phyloP scores from a whole-genome alignment of 2,329 filamentous ascomycete species.

The Epichloe uncinata region DNA sequence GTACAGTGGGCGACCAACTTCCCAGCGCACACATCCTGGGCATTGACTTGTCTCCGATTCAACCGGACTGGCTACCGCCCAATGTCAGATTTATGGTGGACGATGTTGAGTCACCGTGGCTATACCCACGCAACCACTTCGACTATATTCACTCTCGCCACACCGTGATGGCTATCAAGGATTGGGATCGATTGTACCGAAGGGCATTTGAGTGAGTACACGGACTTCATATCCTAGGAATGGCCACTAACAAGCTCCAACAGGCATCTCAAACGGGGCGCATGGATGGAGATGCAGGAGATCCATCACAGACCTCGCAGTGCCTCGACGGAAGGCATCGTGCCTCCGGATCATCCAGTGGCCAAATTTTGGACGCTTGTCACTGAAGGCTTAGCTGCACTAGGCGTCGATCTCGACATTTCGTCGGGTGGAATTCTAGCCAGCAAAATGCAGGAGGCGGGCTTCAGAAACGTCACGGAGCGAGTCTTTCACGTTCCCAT shows the following conservation, averaged over 20 bases:
- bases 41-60: conserved; percentile 34
- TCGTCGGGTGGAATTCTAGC: conserved; percentile 28
- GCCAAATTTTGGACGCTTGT: conserved; percentile 34
- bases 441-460: conserved; percentile 33
- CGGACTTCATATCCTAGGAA: neutral
- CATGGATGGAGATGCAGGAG: conserved; percentile 43
- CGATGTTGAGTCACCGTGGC: conserved; percentile 43
- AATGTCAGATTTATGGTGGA: conserved; percentile 45
- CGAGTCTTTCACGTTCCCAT: conserved; percentile 38
- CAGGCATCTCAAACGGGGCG: conserved; percentile 39
- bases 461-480: conserved; percentile 38
- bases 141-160: conserved; percentile 49
- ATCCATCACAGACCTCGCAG: conserved; percentile 35
- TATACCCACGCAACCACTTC: conserved; percentile 39
- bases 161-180: conserved; percentile 40
- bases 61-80: conserved; percentile 38
- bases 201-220: conserved; percentile 31
- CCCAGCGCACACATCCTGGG: conserved; percentile 30
- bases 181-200: conserved; percentile 38
- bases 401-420: conserved; percentile 34
- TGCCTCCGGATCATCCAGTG: conserved; percentile 27
- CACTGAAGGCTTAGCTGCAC: conserved; percentile 26
- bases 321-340: conserved; percentile 24
- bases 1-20: conserved; percentile 31
- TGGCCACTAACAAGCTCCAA: neutral